phyloP scores from a whole-genome alignment of 441 rosid genomes.

The Syzygium malaccense region DNA sequence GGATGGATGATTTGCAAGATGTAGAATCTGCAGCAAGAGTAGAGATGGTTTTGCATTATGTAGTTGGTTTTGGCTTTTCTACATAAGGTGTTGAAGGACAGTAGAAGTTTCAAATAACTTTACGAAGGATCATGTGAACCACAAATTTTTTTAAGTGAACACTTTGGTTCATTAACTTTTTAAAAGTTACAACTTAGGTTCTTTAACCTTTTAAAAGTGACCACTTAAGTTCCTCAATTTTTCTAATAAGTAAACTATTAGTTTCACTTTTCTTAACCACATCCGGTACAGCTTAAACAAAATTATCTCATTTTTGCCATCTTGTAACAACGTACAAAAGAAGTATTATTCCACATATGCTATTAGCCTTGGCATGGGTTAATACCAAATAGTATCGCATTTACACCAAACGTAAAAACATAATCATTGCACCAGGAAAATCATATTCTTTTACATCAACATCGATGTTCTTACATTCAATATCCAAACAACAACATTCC shows the following conservation, averaged over 20 bases:
- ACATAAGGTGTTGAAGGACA: not conserved
- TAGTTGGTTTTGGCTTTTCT: not conserved
- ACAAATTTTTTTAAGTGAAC: too few relatives aligned
- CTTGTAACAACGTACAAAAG: too few relatives aligned
- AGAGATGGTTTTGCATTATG: not conserved
- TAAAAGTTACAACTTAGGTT: not conserved
- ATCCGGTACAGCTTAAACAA: too few relatives aligned
- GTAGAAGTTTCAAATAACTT: not conserved
- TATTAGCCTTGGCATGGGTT: too few relatives aligned
- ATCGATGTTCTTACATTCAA: not conserved
- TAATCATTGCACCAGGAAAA: too few relatives aligned
- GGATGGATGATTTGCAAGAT: not conserved
- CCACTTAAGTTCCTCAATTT: not conserved
- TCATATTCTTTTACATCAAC: not conserved
- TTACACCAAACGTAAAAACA: not conserved
- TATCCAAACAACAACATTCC: not conserved
- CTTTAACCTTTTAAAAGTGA: too few relatives aligned
- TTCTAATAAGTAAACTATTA: not conserved
- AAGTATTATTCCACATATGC: too few relatives aligned
- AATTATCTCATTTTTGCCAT: not conserved
- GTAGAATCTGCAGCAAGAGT: accelerated
- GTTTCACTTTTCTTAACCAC: not conserved
- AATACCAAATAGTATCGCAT: too few relatives aligned
- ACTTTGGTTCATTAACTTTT: not conserved
- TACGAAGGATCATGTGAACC: not conserved